These are phyloP conservation scores for Vigna unguiculata DNA, from an alignment of 306 rosid species.

Conservation along the genomic window DNA sequence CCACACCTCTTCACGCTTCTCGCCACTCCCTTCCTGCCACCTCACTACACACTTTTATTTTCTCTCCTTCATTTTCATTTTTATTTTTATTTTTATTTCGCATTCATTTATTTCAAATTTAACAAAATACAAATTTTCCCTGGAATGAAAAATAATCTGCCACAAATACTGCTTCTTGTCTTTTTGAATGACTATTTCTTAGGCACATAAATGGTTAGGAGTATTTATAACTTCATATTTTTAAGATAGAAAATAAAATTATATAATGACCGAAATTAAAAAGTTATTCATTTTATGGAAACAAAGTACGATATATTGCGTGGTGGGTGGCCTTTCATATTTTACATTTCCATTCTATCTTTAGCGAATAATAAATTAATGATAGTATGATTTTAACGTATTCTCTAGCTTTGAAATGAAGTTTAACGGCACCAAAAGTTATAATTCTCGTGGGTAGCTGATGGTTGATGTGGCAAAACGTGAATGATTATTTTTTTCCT, in stretches of 20 bases:
- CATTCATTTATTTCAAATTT: not conserved
- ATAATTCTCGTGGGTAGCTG: not conserved
- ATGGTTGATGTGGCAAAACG: not conserved
- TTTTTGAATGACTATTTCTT: too few species aligned
- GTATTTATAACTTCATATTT: too few species aligned
- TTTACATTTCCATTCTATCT: not conserved
- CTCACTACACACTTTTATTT: not conserved
- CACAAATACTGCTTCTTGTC: too few species aligned
- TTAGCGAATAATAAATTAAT: not conserved
- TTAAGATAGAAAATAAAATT: too few species aligned
- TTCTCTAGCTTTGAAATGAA: not conserved
- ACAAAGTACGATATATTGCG: too few species aligned
- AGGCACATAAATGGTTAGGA: too few species aligned
- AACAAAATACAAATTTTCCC: too few species aligned
- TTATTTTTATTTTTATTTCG: too few species aligned
- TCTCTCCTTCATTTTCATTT: not conserved
- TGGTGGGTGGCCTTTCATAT: not conserved
- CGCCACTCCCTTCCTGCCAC: conserved; percentile 47
- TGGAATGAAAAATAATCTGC: too few species aligned
- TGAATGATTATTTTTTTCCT: not conserved
- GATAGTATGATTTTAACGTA: not conserved
- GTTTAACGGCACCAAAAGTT: not conserved
- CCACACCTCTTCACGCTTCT: conserved; percentile 49
- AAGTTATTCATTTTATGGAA: too few species aligned
- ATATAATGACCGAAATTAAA: too few species aligned